Evolutionary conservation across 2,329 filamentous ascomycete species (phyloP).

Genomic region (Furcasterigmium sp.): DNA sequence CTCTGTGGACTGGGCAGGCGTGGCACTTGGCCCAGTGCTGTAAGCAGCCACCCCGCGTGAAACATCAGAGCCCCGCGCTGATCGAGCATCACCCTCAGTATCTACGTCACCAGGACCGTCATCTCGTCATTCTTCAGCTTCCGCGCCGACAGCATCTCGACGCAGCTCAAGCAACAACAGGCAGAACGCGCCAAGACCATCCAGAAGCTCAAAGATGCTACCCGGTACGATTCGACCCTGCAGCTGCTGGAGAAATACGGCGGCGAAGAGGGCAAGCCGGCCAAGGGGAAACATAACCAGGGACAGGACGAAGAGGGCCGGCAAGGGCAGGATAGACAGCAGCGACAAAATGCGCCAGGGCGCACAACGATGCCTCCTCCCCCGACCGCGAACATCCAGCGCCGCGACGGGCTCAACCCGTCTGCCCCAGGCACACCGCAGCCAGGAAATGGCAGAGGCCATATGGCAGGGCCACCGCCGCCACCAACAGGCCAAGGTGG

Average conservation of each 20-base stretch:
- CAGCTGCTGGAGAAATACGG: conserved; percentile 94
- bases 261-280: conserved; percentile 49
- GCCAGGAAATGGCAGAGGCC: conserved; percentile 7
- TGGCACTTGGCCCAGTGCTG: conserved; percentile 75
- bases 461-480: conserved; percentile 13
- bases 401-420: conserved; percentile 22
- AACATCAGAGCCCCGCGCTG: neutral
- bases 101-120: conserved; percentile 66
- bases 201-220: conserved; percentile 88
- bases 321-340: conserved; percentile 18
- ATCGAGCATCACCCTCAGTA: conserved; percentile 43
- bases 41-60: conserved; percentile 34
- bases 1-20: conserved; percentile 68
- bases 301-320: conserved; percentile 20
- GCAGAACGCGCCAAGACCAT: conserved; percentile 82
- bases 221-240: conserved; percentile 92
- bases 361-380: conserved; percentile 52
- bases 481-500: conserved; percentile 13
- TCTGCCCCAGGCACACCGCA: conserved; percentile 22
- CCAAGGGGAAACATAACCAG: conserved; percentile 21
- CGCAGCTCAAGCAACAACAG: conserved; percentile 68
- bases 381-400: conserved; percentile 57
- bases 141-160: conserved; percentile 65
- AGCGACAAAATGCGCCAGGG: conserved; percentile 13
- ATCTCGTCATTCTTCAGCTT: conserved; percentile 74